phyloP scores from a whole-genome alignment of 352 stramenopile species.

The Phytophthora melonis region DNA sequence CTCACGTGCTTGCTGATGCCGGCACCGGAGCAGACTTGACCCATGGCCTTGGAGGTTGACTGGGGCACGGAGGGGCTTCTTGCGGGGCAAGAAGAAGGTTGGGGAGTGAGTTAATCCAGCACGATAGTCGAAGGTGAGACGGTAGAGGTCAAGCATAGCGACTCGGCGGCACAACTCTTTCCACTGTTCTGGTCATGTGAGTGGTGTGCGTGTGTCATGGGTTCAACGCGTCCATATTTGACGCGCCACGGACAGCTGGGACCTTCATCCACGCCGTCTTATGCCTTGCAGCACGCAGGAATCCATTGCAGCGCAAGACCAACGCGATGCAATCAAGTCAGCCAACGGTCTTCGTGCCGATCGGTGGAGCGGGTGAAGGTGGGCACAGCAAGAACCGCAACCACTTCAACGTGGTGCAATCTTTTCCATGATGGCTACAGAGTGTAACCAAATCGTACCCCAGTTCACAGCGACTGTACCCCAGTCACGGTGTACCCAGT shows the following conservation, averaged over 20 bases:
- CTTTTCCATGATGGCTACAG: not conserved
- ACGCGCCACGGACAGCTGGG: conserved; percentile 10
- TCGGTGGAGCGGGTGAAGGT: not conserved
- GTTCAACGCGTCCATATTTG: conserved; percentile 22
- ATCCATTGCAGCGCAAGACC: not conserved
- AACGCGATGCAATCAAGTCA: not conserved
- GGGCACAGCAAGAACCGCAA: not conserved
- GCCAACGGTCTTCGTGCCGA: not conserved
- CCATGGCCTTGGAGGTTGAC: conserved; percentile 41
- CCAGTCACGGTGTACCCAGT: not conserved
- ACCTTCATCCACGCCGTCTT: conserved; percentile 19
- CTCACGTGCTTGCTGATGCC: conserved; percentile 58
- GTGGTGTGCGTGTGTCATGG: conserved; percentile 23
- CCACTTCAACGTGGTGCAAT: not conserved
- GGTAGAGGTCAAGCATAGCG: not conserved
- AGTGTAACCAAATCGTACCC: not conserved
- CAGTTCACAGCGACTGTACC: not conserved
- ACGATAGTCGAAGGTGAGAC: not conserved
- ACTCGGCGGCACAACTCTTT: conserved; percentile 13
- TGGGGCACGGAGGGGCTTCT: conserved; percentile 2
- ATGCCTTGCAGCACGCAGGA: not conserved
- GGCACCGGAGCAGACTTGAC: conserved; percentile 63
- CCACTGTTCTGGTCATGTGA: conserved; percentile 8
- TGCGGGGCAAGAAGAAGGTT: conserved; percentile 41
- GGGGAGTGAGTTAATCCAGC: conserved; percentile 34